A percentile compares a stretch with the other conserved stretches of the same genome.
Evolutionary conservation across 2,329 filamentous ascomycete species (phyloP).

Genomic region (Xylariaceae sp.): DNA sequence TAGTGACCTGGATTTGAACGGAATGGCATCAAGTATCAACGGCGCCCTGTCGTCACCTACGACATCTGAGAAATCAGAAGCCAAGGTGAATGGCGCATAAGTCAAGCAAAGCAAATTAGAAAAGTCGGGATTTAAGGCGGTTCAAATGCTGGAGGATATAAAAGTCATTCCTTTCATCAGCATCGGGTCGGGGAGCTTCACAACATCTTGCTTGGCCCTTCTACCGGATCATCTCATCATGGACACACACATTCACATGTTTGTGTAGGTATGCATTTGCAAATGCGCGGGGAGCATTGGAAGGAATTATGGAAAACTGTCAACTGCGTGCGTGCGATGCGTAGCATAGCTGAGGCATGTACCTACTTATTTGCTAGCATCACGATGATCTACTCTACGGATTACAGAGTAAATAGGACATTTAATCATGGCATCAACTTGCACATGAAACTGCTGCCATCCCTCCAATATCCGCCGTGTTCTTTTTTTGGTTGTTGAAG

Average conservation of each 20-base stretch:
- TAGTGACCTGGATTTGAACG: constrained; percentile 36
- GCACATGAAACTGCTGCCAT: background rate
- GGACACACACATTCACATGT: background rate
- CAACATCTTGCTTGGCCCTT: background rate
- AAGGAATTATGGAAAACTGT: background rate
- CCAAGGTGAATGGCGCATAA: constrained; percentile 36
- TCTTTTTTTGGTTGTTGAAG: too few relatives aligned
- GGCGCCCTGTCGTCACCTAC: constrained; percentile 24
- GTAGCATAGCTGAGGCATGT: background rate
- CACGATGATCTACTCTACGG: background rate
- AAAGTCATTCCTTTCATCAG: constrained; percentile 10
- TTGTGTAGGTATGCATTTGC: background rate
- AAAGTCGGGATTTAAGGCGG: background rate
- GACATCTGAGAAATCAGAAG: constrained; percentile 37
- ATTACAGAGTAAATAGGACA: too few relatives aligned
- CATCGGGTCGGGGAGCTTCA: background rate
- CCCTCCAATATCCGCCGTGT: too few relatives aligned
- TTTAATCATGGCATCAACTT: too few relatives aligned
- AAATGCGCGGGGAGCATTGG: background rate
- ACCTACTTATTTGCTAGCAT: background rate
- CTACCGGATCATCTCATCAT: background rate
- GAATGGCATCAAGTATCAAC: constrained; percentile 23
- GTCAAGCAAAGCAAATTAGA: background rate
- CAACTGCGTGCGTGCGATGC: background rate
- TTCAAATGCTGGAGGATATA: constrained; percentile 1